Conservation (phyloP, 106 monocot species). For the Gastrodia elata region DNA sequence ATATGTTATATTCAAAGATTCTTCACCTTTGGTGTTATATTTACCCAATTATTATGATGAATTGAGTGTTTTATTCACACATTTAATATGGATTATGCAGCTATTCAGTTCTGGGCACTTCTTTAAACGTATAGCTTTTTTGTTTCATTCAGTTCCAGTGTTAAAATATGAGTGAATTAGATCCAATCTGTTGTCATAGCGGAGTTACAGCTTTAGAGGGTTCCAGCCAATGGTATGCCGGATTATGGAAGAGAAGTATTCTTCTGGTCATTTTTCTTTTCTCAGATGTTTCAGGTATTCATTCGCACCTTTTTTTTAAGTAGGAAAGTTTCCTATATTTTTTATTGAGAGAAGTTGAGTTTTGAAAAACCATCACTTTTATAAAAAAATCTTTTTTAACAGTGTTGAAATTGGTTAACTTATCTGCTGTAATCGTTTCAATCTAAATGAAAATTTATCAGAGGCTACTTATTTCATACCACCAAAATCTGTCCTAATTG, state of each 20-base stretch:
- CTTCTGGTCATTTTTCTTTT: conserved; percentile 5
- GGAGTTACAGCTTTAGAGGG: not conserved
- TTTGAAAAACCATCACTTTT: not conserved
- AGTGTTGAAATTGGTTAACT: not conserved
- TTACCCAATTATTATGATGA: not conserved
- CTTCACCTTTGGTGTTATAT: not conserved
- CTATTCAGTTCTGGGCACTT: not conserved
- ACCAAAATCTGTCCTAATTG: too few species aligned
- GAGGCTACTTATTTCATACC: too few species aligned
- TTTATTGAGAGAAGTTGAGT: not conserved
- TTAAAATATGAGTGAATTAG: not conserved
- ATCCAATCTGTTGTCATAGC: not conserved
- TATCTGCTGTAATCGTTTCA: not conserved
- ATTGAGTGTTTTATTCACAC: not conserved
- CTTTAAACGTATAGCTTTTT: not conserved
- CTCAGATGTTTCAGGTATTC: conserved; percentile 9
- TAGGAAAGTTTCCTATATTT: not conserved
- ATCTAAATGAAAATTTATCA: not conserved
- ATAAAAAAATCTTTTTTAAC: not conserved
- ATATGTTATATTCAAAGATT: not conserved
- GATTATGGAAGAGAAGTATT: conserved; percentile 10
- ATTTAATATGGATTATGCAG: not conserved
- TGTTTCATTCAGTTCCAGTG: conserved; percentile 2
- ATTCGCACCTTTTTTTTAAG: not conserved
- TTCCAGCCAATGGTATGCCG: not conserved